These are phyloP conservation scores for Cornus kousa DNA, from an alignment of 148 eudicot species.

Conservation along the genomic window DNA sequence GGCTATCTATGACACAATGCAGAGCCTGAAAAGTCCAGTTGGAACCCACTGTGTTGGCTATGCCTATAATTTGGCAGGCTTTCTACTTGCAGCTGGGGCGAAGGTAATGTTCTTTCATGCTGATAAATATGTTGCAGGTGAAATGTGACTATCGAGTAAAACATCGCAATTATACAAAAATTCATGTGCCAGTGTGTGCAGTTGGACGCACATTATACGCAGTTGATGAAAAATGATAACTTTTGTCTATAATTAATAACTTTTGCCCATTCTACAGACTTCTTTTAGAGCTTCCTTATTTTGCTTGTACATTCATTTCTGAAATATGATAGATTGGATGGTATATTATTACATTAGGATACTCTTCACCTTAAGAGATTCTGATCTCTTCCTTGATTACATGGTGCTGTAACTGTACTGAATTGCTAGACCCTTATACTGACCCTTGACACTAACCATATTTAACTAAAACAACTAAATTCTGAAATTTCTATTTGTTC, in stretches of 20 bases:
- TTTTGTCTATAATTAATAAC: background rate
- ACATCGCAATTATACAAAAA: background rate
- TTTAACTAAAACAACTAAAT: background rate
- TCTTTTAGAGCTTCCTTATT: background rate
- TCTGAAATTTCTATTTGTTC: background rate
- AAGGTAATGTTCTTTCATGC: constrained; percentile 52
- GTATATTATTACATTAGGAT: background rate
- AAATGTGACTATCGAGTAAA: background rate
- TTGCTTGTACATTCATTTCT: background rate
- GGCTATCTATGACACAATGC: constrained; percentile 90
- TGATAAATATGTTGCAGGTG: background rate
- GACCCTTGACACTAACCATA: background rate
- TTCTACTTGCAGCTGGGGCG: constrained; percentile 84
- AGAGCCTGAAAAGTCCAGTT: constrained; percentile 71
- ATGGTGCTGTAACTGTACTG: background rate
- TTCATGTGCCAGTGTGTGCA: background rate
- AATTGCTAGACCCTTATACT: background rate
- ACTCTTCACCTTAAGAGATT: background rate
- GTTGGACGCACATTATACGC: background rate
- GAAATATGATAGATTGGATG: background rate
- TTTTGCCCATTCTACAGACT: background rate
- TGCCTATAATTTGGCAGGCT: constrained; percentile 74
- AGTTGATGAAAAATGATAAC: background rate
- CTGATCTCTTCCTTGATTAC: background rate
- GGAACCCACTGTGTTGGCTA: constrained; percentile 80